These are phyloP conservation scores for Porcisia deanei DNA, from an alignment of 208 protist genomes.

Conservation along the genomic window DNA sequence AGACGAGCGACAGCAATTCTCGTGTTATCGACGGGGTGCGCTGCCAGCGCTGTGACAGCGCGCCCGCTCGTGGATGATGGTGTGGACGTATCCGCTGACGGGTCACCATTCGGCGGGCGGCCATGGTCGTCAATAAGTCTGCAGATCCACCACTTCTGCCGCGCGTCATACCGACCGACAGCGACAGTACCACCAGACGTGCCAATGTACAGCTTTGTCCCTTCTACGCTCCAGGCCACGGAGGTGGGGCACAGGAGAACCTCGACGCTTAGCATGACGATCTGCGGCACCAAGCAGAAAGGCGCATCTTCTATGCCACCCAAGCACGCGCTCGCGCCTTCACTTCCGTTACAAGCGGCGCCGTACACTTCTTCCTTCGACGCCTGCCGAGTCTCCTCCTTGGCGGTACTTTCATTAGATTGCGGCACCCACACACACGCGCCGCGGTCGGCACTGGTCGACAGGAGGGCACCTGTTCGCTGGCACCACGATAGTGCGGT, in stretches of 20 bases:
- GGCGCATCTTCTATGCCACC: background rate
- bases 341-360: background rate
- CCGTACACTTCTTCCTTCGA: background rate
- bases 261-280: constrained; percentile 41
- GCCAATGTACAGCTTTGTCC: constrained; percentile 59
- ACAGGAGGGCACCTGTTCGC: constrained; percentile 17
- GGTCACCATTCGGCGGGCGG: background rate
- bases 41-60: constrained; percentile 25
- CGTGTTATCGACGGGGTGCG: constrained; percentile 53
- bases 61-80: constrained; percentile 10
- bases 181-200: constrained; percentile 51
- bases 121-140: constrained; percentile 16
- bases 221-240: constrained; percentile 46
- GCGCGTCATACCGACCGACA: constrained; percentile 53
- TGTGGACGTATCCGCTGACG: background rate
- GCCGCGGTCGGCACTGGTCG: constrained; percentile 16
- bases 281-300: constrained; percentile 22
- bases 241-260: constrained; percentile 39
- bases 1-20: constrained; percentile 44
- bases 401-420: background rate
- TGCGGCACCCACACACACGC: constrained; percentile 23
- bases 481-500: constrained; percentile 25
- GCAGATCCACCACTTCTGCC: constrained; percentile 66
- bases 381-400: background rate
- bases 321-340: background rate